Percentiles rank a stretch among this genome's conserved stretches.
phyloP scores from a whole-genome alignment of 2,329 filamentous ascomycete species.

The Cladophialophora psammophila region DNA sequence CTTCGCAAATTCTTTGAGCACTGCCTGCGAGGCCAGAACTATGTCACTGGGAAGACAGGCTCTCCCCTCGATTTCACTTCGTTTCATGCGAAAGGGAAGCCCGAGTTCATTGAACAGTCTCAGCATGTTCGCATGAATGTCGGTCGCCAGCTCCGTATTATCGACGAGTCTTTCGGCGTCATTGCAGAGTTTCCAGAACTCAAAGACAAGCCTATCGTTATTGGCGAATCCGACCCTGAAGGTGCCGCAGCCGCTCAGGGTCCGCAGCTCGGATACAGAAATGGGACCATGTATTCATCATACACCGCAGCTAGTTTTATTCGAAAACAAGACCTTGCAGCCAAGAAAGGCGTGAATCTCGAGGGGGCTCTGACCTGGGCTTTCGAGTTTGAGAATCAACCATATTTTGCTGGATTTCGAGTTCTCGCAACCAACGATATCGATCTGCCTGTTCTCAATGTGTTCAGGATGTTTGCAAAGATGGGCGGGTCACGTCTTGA shows the following conservation, averaged over 20 bases:
- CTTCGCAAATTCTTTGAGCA: constrained; percentile 9
- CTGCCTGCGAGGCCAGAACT: constrained; percentile 4
- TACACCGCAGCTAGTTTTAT: constrained; percentile 10
- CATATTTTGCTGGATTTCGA: constrained; percentile 14
- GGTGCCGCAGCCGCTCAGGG: constrained; percentile 10
- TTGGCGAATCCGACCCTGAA: constrained; percentile 14
- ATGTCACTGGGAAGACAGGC: neutral
- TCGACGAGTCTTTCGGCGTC: constrained; percentile 8
- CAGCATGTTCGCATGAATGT: constrained; percentile 13
- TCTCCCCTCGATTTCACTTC: constrained; percentile 5
- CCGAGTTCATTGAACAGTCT: neutral
- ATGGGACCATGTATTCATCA: constrained; percentile 13
- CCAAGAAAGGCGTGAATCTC: neutral
- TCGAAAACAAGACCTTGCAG: constrained; percentile 4
- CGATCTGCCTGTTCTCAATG: constrained; percentile 9
- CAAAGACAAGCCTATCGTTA: constrained; percentile 8
- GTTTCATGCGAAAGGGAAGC: constrained; percentile 10
- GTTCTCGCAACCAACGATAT: constrained; percentile 11
- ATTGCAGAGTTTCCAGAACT: constrained; percentile 10
- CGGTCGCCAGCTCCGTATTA: neutral
- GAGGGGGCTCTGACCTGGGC: constrained; percentile 10
- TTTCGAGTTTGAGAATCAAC: constrained; percentile 14
- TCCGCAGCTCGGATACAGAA: constrained; percentile 8
- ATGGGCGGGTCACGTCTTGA: constrained; percentile 8
- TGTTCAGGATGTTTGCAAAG: constrained; percentile 13